Percentiles rank a stretch among this genome's conserved stretches.
These are phyloP conservation scores for Pseudogymnoascus sp. DNA, from an alignment of 2,329 filamentous ascomycete species.

Conservation along the genomic window DNA sequence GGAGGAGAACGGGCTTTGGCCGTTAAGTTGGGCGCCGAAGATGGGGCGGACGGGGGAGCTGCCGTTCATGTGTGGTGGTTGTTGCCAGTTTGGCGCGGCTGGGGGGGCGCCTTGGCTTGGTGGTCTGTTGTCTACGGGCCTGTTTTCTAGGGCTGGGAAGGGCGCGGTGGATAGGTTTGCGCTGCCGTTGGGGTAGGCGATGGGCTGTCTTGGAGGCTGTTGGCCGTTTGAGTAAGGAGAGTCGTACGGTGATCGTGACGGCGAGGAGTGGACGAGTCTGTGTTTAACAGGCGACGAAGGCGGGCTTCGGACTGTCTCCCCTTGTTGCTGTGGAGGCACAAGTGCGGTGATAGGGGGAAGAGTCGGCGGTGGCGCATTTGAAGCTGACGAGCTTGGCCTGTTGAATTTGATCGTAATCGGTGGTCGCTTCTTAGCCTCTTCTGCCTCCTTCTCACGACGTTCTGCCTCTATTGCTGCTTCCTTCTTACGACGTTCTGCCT, in stretches of 20 bases:
- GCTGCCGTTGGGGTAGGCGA: background rate
- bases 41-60: conserved; percentile 11
- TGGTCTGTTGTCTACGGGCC: background rate
- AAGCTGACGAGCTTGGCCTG: conserved; percentile 41
- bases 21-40: conserved; percentile 16
- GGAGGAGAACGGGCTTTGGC: conserved; percentile 25
- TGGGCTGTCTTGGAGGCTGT: conserved; percentile 10
- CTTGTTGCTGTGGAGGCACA: background rate
- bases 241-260: background rate
- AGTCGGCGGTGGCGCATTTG: conserved; percentile 23
- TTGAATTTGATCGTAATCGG: conserved; percentile 48
- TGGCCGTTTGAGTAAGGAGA: conserved; percentile 16
- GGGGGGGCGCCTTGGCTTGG: background rate
- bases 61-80: conserved; percentile 2
- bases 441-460: conserved; percentile 54
- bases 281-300: conserved; percentile 1
- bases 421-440: conserved; percentile 50
- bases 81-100: background rate
- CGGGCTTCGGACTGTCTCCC: background rate
- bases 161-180: background rate
- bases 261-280: conserved; percentile 1
- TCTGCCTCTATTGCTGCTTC: conserved; percentile 38
- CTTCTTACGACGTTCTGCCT: conserved; percentile 50
- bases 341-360: background rate
- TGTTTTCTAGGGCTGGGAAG: background rate